Evolutionary conservation across 257 asterid species (phyloP), one percentile per base, ranked within the genome.

Genomic region (Solanum verrucosum): DNA sequence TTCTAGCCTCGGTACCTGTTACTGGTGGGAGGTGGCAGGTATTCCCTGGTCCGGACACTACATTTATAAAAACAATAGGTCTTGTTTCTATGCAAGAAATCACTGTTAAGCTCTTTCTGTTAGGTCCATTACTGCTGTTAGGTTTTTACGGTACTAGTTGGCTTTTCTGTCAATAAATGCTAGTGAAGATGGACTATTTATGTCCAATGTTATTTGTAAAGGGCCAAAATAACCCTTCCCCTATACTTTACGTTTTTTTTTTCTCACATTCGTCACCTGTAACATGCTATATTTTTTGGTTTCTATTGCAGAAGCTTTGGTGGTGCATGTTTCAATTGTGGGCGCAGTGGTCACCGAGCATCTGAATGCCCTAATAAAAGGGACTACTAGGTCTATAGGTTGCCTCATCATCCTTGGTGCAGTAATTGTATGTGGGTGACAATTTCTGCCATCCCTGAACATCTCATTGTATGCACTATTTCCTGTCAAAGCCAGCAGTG

Each of bases 281-380:
- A 44, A 81, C 67, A 46, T 81, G 65, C 29, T 79, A 46, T 44
- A 44, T 8, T 31, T 84, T 63, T 33, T 71, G 71, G 40, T 25
- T 59, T 85, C 44, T 46, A 67, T 78, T 72, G 84, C 95, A 93
- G 99, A 87, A 74, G 88, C 84, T 95, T 96, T 44, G 95, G 95
- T 4, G 98, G 98, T 23, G 94, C 98, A 16, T 96, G 99, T 89
- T 96, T 95, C 96, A 93, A 90, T 89, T 96, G 99, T 65, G 99
- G 99, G 23, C 90, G 89, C 46, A 72, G 88, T 77, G 99, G 99
- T n/a, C 99, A 96, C 89, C 90, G 98, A 83, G 98, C 99, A 81
- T 93, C 98, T 2, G 98, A 96, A 86, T 95, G 99, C 95, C 98
- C 99, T 18, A 92, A 7, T 87, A 95, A 94, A 91, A 92, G 88